Base-by-base conservation (phyloP, 2,329 filamentous ascomycete species). In the Xylariaceae sp. region DNA sequence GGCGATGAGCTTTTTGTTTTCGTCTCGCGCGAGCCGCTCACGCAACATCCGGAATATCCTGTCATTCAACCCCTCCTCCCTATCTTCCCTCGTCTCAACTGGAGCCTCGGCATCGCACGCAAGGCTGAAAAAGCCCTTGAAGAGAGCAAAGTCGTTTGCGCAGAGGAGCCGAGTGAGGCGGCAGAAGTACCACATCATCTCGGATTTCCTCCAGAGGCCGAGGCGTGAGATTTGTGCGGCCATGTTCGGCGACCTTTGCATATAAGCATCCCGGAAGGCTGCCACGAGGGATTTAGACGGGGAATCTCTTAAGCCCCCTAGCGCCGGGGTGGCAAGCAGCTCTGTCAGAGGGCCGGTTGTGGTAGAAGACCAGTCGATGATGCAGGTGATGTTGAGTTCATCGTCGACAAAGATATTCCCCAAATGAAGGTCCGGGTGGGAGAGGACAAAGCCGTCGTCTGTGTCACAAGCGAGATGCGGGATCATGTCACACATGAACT, bases 331-430 rank as follows among this genome's bases (percentile, higher is more conserved):
- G 11, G 31, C 11, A 5, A 33, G 31, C 31, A 33, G 13, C 31
- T 33, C 31, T 17, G 13, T 33, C 9, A 33, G 17, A 6, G 31
- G 31, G 19, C 31, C 13, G 11, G 31, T 17, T 17, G 31, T 17
- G 5, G 31, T 19, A 12, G 31, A 33, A 17, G 14, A 9, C 31
- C 31, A 33, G 13, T 33, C 31, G 13, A 33, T 33, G 6, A 33
- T 33, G 31, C 31, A 33, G 11, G 31, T 33, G 19, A 33, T 33
- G 13, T 33, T 33, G 31, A 33, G 31, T 17, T 33, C 14, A 5
- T 33, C 31, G 15, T 33, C 31, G 13, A 33, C 31, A 33, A 17
- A 33, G 6, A 33, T 12, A 33, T 33, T 33, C 14, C 31, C 31
- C 5, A 13, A 5, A 13, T 33, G 31, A 5, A 33, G 31, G 13